Conservation (phyloP, 2,329 filamentous ascomycete species). For the Endothia cerciana region DNA sequence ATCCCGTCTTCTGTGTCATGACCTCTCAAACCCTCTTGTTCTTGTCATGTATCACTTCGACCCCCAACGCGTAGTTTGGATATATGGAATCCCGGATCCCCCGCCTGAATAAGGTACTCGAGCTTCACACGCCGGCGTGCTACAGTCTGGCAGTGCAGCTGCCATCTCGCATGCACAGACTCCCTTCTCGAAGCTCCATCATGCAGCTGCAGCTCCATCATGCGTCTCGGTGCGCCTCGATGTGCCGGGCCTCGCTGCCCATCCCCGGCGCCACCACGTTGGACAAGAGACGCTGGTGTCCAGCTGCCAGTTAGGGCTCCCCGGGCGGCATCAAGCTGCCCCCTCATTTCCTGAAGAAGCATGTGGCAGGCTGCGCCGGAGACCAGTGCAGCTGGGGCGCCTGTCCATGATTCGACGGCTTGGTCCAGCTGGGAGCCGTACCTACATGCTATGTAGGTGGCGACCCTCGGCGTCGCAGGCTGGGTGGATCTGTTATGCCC, state of each 20-base stretch:
- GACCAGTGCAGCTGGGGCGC: background rate
- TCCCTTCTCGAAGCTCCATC: slow-evolving; percentile 14
- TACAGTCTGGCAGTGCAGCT: background rate
- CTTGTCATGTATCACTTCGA: too few species aligned
- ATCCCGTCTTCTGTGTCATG: too few species aligned
- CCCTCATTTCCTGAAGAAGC: slow-evolving; percentile 10
- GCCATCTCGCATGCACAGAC: too few species aligned
- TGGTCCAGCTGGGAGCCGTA: background rate
- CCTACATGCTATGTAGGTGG: background rate
- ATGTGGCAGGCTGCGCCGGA: slow-evolving; percentile 14
- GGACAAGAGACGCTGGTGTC: background rate
- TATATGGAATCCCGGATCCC: too few species aligned
- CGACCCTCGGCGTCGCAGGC: background rate
- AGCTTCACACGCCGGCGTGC: background rate
- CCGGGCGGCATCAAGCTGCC: background rate
- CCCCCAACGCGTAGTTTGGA: too few species aligned
- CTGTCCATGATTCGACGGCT: background rate
- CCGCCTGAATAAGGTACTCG: background rate
- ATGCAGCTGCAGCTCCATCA: too few species aligned
- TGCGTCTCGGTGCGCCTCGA: background rate
- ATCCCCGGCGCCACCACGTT: slow-evolving; percentile 8
- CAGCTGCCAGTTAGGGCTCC: slow-evolving; percentile 18
- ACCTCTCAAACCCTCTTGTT: too few species aligned
- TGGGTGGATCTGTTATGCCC: slow-evolving; percentile 9
- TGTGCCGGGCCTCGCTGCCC: background rate